Base-by-base conservation (phyloP, 139 green algal genomes). In the Tetraselmis chui region DNA sequence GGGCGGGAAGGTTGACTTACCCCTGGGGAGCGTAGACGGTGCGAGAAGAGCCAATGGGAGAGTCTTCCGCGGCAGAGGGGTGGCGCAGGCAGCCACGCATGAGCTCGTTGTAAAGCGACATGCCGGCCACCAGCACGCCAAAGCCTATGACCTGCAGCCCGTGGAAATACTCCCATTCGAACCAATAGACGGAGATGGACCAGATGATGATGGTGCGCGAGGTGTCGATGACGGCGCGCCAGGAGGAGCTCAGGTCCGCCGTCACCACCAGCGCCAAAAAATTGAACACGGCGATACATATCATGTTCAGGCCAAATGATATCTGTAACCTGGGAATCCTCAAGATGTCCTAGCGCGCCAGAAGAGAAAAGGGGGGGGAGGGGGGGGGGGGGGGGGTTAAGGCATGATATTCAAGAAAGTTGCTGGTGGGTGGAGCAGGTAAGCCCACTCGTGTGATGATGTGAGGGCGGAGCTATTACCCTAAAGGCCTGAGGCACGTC, bases 131-230 rank as follows among this genome's bases (percentile, higher is more conserved):
- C 11, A 97, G 87, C 76, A 96, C 87, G 30, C 90, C 24, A 76
- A 97, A 97, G 31, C 93, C 93, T 29, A 96, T 81, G 32, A 96
- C 88, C 90, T 96, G 86, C 76, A 96, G 89, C 75, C 78, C 31
- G 76, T 94, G 91, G 90, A 96, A 95, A 2, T 23, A 59, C 89
- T 98, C 94, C 94, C 94, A 98, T 31, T 92, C 93, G n/a, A 91
- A 31, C 27, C 75, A 75, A 58, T 85, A 88, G 27, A 81, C 76
- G 28, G 29, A 31, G 59, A 92, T 91, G 27, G 94, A 79, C 94
- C 93, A 97, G 30, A 97, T 87, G 81, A 95, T 86, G 29, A 95
- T 79, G 22, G 93, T 97, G 77, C 94, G 88, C 84, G 86, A 93
- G 29, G 93, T 93, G 82, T 98, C 94, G 67, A 97, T 96, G 32